Evolutionary conservation across 176 grass and related monocot species (phyloP), one percentile per base, ranked within the genome.

Genomic region (Ensete ventricosum): DNA sequence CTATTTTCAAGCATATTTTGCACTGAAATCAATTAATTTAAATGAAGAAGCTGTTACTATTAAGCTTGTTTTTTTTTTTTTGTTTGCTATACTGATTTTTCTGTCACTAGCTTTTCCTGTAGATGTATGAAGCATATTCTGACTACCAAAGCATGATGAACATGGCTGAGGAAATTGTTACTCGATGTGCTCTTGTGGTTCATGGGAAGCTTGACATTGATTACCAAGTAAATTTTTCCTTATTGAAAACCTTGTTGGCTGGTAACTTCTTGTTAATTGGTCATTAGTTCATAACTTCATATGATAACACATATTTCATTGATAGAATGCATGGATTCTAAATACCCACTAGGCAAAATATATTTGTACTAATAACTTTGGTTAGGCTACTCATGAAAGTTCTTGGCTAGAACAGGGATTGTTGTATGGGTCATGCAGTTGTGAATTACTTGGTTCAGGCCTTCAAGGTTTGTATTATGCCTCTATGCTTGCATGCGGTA

Each of bases 91-190:
- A 63, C 21, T 80, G 29, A 73, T 60, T 53, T 51, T 24, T 80
- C 13, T 29, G 54, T 11, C 55, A 21, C 14, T 62, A 53, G 53
- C 79, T 84, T 89, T 77, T 64, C 80, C 81, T 81, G 73, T 91
- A 98, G 95, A 93, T 98, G 80, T 98, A 98, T 85, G 95, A 98
- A 85, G 90, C 95, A 84, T 98, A 98, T 87, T 91, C 95, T n/a
- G 95, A 98, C 83, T 98, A 98, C 80, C 81, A 98, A 87, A 93
- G 88, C 84, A 98, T 98, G 90, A 98, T 98, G 88, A 91, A 84
- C 84, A 84, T 98, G 86, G 95, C 95, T 2, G 95, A 98, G 80
- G 90, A 98, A 89, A 91, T 98, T 25, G 73, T 89, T 59, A 93
- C 82, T 82, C 81, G 80, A 75, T 98, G 95, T 85, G 88, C 88